Percentiles rank a stretch among this genome's conserved stretches.
Conservation (phyloP, 2,329 filamentous ascomycete species). For the Arthrinium puccinioides region DNA sequence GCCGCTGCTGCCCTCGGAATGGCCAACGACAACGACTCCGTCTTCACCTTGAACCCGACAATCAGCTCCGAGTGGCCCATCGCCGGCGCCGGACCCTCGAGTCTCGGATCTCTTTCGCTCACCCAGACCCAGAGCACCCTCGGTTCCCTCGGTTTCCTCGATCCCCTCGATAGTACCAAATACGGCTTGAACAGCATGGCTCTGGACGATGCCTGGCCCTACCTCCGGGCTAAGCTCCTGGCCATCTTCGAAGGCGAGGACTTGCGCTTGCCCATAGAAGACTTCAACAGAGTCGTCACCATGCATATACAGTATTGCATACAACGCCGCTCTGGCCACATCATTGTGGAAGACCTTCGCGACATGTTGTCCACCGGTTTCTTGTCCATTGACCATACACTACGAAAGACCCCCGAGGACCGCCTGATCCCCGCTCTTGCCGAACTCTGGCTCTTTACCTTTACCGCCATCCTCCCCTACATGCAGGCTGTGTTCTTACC, state of each 20-base stretch:
- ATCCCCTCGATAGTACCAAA: conserved; percentile 47
- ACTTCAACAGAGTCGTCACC: conserved; percentile 73
- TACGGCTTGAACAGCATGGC: conserved; percentile 65
- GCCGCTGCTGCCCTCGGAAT: conserved; percentile 27
- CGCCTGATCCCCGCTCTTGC: conserved; percentile 84
- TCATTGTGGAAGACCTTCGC: conserved; percentile 68
- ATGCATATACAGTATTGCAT: conserved; percentile 74
- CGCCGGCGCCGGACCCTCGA: conserved; percentile 48
- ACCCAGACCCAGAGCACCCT: conserved; percentile 28
- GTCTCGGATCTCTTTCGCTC: conserved; percentile 29
- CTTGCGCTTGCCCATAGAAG: conserved; percentile 70
- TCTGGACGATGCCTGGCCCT: conserved; percentile 74
- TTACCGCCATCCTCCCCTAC: conserved; percentile 84
- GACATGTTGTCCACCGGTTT: conserved; percentile 79
- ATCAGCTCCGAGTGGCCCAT: conserved; percentile 39
- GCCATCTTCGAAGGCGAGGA: conserved; percentile 79
- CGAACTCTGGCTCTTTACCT: conserved; percentile 90
- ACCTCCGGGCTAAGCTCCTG: conserved; percentile 67
- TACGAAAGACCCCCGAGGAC: conserved; percentile 74
- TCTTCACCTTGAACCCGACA: conserved; percentile 22
- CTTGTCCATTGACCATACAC: conserved; percentile 72
- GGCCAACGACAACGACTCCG: conserved; percentile 45
- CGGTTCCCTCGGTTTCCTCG: conserved; percentile 38
- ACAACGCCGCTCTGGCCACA: conserved; percentile 61
- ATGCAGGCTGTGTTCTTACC: conserved; percentile 93